Percentiles rank a stretch among this genome's conserved stretches.
Conservation (phyloP, 352 stramenopile genomes). For the Peronospora tabacina region DNA sequence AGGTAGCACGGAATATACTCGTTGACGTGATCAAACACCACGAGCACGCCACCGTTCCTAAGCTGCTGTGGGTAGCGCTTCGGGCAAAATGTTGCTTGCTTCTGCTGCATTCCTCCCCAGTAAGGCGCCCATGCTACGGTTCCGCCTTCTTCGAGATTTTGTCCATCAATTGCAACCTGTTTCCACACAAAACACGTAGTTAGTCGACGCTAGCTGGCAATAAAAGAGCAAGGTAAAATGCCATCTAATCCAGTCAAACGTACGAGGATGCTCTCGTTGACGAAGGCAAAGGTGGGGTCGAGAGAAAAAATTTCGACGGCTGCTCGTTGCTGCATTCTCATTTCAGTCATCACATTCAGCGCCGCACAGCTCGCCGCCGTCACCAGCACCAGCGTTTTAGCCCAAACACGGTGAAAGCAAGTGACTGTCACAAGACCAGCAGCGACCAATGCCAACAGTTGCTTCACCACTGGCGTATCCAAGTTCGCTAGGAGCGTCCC, state of each 20-base stretch:
- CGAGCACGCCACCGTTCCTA: conserved; percentile 58
- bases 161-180: conserved; percentile 71
- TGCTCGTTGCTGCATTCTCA: conserved; percentile 42
- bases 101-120: conserved; percentile 55
- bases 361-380: conserved; percentile 18
- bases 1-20: conserved; percentile 75
- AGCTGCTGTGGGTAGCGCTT: conserved; percentile 55
- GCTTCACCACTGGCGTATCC: conserved; percentile 15
- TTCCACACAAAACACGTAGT: not conserved
- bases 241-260: conserved; percentile 7
- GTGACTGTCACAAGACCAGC: conserved; percentile 21
- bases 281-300: conserved; percentile 69
- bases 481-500: conserved; percentile 30
- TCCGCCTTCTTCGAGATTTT: conserved; percentile 68
- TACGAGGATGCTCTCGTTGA: conserved; percentile 80
- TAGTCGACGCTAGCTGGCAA: not conserved
- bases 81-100: conserved; percentile 29
- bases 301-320: conserved; percentile 60
- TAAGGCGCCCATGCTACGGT: conserved; percentile 66
- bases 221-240: not conserved
- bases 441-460: conserved; percentile 14
- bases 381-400: conserved; percentile 53
- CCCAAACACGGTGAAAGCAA: conserved; percentile 52
- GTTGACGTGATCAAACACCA: conserved; percentile 63
- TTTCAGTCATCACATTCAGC: conserved; percentile 32